Conservation (phyloP, 116 monocot species). For the Papilionanthe hybrid region DNA sequence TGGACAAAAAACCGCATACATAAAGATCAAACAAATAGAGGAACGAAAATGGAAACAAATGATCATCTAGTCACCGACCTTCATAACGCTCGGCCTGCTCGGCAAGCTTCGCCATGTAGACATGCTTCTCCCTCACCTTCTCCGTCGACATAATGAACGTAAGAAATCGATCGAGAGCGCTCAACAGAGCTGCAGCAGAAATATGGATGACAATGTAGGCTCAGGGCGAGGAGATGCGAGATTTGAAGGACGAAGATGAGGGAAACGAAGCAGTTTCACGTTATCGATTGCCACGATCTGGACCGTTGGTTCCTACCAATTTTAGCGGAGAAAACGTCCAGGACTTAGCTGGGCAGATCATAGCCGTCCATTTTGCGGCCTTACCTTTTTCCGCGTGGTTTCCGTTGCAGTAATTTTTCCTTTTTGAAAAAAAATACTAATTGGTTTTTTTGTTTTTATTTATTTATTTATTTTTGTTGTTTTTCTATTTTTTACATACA, state of each 20-base stretch:
- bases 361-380: background rate
- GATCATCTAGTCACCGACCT: conserved; percentile 11
- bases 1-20: background rate
- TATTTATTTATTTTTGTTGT: no score
- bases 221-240: background rate
- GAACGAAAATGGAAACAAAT: background rate
- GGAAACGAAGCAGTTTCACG: background rate
- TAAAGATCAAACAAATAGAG: background rate
- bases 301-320: background rate
- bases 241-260: background rate
- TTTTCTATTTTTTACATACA: no score
- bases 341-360: background rate
- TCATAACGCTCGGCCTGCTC: conserved; percentile 51
- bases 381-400: background rate
- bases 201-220: no score
- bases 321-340: background rate
- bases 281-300: background rate
- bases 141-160: conserved; percentile 19
- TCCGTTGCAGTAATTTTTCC: background rate
- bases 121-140: conserved; percentile 38
- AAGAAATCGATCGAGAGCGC: background rate
- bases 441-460: no score
- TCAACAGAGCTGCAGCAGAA: background rate
- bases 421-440: no score
- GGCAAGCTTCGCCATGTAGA: conserved; percentile 42